phyloP scores from a whole-genome alignment of 441 rosid species.

The Flueggea neowawraea region DNA sequence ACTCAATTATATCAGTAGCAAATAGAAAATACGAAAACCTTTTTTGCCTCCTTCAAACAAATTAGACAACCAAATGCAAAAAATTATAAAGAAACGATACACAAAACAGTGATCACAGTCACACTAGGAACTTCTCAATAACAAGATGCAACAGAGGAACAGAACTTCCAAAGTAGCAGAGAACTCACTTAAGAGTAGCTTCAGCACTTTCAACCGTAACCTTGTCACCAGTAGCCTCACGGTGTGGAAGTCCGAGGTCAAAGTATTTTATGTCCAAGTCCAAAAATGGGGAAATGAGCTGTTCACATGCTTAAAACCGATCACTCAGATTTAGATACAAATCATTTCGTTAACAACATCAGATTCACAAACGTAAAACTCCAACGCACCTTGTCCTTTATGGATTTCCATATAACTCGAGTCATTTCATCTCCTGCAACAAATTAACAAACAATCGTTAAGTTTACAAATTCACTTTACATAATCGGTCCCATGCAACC shows the following conservation, averaged over 20 bases:
- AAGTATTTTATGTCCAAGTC: constrained; percentile 95
- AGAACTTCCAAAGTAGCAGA: too few species aligned
- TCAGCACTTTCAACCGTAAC: constrained; percentile 93
- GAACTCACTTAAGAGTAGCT: constrained; percentile 77
- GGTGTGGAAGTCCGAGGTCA: constrained; percentile 92
- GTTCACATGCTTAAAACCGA: constrained; percentile 6
- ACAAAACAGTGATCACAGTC: too few species aligned
- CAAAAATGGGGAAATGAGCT: constrained; percentile 85
- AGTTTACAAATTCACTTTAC: too few species aligned
- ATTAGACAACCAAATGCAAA: neutral
- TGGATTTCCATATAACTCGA: constrained; percentile 71
- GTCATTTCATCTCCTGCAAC: constrained; percentile 87
- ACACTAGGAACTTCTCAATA: too few species aligned
- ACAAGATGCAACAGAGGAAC: too few species aligned
- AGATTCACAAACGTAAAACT: neutral
- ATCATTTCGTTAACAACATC: too few species aligned
- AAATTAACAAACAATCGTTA: constrained; percentile 3
- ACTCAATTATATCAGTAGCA: too few species aligned
- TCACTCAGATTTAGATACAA: too few species aligned
- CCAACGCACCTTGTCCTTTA: constrained; percentile 65
- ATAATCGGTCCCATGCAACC: too few species aligned
- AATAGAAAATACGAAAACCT: too few species aligned
- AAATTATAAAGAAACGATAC: too few species aligned
- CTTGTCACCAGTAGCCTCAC: constrained; percentile 91
- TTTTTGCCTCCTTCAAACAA: too few species aligned